phyloP scores from a whole-genome alignment of 768 basidiomycete species.

The Boletus tomentosulus region DNA sequence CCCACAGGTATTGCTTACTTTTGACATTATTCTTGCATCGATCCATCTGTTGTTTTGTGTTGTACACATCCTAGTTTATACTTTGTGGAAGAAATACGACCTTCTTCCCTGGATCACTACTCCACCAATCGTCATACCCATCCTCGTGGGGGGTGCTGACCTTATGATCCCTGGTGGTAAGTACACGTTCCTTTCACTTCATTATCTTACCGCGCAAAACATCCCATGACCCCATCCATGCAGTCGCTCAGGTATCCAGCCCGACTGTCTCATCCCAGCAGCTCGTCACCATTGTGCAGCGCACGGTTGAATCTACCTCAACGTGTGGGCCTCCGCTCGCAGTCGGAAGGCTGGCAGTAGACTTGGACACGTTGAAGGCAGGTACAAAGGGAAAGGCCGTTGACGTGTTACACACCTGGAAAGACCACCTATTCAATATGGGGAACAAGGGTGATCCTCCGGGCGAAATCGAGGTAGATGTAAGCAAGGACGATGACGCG shows the following conservation, averaged over 20 bases:
- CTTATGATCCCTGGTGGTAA: conserved; percentile 85
- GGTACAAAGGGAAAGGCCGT: conserved; percentile 76
- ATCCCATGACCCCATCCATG: background rate
- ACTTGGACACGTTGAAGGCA: conserved; percentile 44
- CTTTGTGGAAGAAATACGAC: conserved; percentile 69
- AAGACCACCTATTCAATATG: conserved; percentile 70
- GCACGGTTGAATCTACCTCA: conserved; percentile 29
- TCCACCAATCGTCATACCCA: conserved; percentile 63
- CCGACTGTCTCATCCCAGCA: conserved; percentile 39
- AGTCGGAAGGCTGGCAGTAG: conserved; percentile 66
- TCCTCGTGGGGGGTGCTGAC: conserved; percentile 76
- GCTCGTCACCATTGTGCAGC: conserved; percentile 61
- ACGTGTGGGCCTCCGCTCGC: conserved; percentile 53
- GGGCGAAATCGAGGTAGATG: conserved; percentile 28
- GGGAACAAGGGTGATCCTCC: conserved; percentile 63
- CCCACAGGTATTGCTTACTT: conserved; percentile 50
- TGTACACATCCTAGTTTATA: conserved; percentile 48
- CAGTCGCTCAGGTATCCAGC: conserved; percentile 56
- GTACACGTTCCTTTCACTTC: conserved; percentile 18
- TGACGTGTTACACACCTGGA: conserved; percentile 67
- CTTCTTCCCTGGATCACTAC: conserved; percentile 72
- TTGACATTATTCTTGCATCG: background rate
- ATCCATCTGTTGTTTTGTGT: background rate
- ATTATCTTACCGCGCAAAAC: background rate
- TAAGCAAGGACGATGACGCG: conserved; percentile 4